A percentile compares a stretch with the other conserved stretches of the same genome.
These are phyloP conservation scores for Bolboschoenus planiculmis DNA, from an alignment of 176 grass and related monocot species.

Conservation along the genomic window DNA sequence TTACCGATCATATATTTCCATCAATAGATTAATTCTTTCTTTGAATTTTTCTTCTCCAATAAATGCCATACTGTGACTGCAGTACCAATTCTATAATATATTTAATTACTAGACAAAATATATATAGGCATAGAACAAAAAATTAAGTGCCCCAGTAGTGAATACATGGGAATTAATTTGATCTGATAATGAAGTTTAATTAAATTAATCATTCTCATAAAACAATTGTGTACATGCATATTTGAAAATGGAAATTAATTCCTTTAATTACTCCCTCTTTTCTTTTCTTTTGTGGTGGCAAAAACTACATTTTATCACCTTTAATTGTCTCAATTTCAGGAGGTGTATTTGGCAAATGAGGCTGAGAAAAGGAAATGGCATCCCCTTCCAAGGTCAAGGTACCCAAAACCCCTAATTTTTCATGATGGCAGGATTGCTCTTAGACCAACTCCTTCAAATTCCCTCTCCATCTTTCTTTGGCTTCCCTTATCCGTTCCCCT, in stretches of 20 bases:
- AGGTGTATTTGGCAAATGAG: slow-evolving; percentile 43
- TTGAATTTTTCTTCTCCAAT: neutral
- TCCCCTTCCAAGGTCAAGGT: slow-evolving; percentile 30
- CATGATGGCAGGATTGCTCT: slow-evolving; percentile 83
- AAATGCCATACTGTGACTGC: neutral
- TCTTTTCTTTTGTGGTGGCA: neutral
- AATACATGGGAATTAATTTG: too few relatives aligned
- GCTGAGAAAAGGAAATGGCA: slow-evolving; percentile 25
- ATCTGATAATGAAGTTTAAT: too few relatives aligned
- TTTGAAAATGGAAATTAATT: neutral
- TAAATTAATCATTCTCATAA: too few relatives aligned
- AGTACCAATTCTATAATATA: neutral
- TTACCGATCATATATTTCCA: neutral
- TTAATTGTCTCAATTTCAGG: slow-evolving; percentile 25
- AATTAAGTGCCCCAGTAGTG: neutral
- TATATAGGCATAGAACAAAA: neutral
- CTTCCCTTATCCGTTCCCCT: slow-evolving; percentile 44
- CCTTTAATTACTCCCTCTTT: neutral
- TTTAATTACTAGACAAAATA: neutral
- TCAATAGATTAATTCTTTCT: neutral
- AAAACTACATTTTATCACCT: neutral
- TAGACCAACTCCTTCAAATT: slow-evolving; percentile 36
- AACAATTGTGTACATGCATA: neutral
- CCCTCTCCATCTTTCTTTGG: slow-evolving; percentile 61
- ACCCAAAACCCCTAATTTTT: slow-evolving; percentile 59